Conservation (phyloP, 768 basidiomycete species). For the Floccularia luteovirens region DNA sequence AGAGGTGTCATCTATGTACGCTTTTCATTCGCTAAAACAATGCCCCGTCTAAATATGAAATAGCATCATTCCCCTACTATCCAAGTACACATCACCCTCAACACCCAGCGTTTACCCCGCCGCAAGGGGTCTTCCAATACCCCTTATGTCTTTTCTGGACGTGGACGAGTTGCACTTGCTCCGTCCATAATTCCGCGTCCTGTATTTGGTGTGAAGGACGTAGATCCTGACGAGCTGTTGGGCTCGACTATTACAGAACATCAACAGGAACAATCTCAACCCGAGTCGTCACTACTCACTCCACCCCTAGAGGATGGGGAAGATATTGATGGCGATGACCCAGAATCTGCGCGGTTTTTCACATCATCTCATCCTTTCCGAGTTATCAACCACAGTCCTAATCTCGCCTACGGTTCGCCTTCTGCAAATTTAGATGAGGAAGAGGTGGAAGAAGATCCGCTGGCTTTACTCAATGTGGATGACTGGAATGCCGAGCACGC, state of each 20-base stretch:
- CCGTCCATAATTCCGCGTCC: slow-evolving; percentile 15
- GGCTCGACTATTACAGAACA: no score
- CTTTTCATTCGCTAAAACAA: slow-evolving; percentile 7
- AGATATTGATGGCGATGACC: background rate
- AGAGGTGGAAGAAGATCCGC: background rate
- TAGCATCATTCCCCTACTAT: slow-evolving; percentile 48
- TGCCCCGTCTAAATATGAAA: slow-evolving; percentile 1
- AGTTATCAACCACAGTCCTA: no score
- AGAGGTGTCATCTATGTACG: slow-evolving; percentile 62
- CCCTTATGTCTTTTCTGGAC: slow-evolving; percentile 53
- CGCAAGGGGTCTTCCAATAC: slow-evolving; percentile 55
- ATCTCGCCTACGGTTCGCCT: no score
- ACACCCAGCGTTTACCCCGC: slow-evolving; percentile 38
- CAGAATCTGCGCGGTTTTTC: no score
- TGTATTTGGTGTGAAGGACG: no score
- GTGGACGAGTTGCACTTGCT: slow-evolving; percentile 32
- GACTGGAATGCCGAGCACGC: slow-evolving; percentile 23
- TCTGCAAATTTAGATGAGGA: slow-evolving; percentile 2
- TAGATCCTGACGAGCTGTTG: no score
- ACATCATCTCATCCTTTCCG: slow-evolving; percentile 4
- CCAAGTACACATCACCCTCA: slow-evolving; percentile 58
- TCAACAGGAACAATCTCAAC: slow-evolving; percentile 10
- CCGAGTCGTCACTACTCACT: no score
- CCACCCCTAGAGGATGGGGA: no score
- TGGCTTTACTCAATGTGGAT: slow-evolving; percentile 8